Conservation (phyloP, 2,329 filamentous ascomycete genomes). For the Microdochium nivale region DNA sequence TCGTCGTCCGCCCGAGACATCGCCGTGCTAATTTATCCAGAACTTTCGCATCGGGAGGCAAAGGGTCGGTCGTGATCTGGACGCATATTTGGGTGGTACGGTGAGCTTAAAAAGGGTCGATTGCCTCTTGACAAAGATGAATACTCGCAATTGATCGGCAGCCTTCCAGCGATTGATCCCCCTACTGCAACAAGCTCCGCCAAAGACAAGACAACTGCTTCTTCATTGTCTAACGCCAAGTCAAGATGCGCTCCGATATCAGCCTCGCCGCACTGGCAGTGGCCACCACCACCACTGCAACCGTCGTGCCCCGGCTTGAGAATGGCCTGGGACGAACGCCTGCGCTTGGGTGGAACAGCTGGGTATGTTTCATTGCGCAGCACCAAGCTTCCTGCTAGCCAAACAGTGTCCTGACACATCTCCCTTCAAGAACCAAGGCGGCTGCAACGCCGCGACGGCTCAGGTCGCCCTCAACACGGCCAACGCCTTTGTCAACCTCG, state of each 20-base stretch:
- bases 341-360: slow-evolving; percentile 10
- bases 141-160: too few relatives aligned
- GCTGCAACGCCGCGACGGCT: background rate
- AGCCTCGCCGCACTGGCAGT: slow-evolving; percentile 10
- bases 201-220: too few relatives aligned
- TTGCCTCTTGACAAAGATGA: too few relatives aligned
- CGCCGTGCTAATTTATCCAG: background rate
- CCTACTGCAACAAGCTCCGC: too few relatives aligned
- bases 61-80: too few relatives aligned
- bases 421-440: background rate
- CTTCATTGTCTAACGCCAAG: too few relatives aligned
- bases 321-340: slow-evolving; percentile 10
- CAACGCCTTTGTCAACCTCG: slow-evolving; percentile 36
- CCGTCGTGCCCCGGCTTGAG: slow-evolving; percentile 1
- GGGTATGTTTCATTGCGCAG: slow-evolving; percentile 1
- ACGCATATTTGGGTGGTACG: background rate
- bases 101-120: too few relatives aligned
- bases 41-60: background rate
- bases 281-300: slow-evolving; percentile 1
- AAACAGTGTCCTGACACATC: background rate
- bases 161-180: too few relatives aligned
- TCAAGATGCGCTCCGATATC: background rate
- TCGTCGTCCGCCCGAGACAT: background rate
- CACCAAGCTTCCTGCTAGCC: background rate
- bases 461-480: slow-evolving; percentile 36